Conservation (phyloP, 2,329 filamentous ascomycete species). For the Dactylellina drechsleri region DNA sequence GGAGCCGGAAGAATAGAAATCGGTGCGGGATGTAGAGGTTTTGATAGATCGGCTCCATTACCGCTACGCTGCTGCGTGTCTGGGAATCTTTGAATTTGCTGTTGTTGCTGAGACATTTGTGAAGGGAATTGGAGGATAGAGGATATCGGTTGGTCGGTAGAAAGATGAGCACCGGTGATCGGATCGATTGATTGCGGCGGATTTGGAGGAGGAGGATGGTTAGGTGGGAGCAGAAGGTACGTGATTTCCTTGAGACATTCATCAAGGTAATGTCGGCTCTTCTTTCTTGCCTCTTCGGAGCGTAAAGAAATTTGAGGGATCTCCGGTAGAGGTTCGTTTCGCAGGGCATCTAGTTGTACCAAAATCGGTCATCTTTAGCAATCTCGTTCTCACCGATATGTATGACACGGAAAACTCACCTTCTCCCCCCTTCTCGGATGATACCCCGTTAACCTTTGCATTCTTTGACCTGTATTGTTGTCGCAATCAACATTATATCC, state of each 20-base stretch:
- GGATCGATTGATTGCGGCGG: slow-evolving; percentile 61
- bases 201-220: slow-evolving; percentile 69
- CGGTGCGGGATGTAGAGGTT: slow-evolving; percentile 65
- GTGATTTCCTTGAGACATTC: slow-evolving; percentile 75
- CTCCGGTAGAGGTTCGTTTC: slow-evolving; percentile 34
- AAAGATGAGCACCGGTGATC: slow-evolving; percentile 26
- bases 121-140: slow-evolving; percentile 65
- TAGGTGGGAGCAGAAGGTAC: slow-evolving; percentile 74
- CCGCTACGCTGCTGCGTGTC: slow-evolving; percentile 63
- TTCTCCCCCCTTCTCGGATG: slow-evolving; percentile 32
- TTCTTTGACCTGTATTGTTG: slow-evolving; percentile 34
- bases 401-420: slow-evolving; percentile 9
- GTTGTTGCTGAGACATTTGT: slow-evolving; percentile 68
- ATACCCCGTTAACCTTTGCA: slow-evolving; percentile 34
- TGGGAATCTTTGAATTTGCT: slow-evolving; percentile 70
- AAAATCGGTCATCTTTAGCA: slow-evolving; percentile 8
- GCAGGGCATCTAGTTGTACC: slow-evolving; percentile 18
- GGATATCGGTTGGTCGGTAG: slow-evolving; percentile 59
- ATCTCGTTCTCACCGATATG: neutral
- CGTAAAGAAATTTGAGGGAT: slow-evolving; percentile 44
- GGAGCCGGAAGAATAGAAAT: slow-evolving; percentile 71
- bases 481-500: neutral
- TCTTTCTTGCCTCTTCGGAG: slow-evolving; percentile 52
- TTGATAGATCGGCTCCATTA: slow-evolving; percentile 32
- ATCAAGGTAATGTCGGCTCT: slow-evolving; percentile 72